phyloP scores from a whole-genome alignment of 2,329 filamentous ascomycete species.

The Colletotrichum sp. region DNA sequence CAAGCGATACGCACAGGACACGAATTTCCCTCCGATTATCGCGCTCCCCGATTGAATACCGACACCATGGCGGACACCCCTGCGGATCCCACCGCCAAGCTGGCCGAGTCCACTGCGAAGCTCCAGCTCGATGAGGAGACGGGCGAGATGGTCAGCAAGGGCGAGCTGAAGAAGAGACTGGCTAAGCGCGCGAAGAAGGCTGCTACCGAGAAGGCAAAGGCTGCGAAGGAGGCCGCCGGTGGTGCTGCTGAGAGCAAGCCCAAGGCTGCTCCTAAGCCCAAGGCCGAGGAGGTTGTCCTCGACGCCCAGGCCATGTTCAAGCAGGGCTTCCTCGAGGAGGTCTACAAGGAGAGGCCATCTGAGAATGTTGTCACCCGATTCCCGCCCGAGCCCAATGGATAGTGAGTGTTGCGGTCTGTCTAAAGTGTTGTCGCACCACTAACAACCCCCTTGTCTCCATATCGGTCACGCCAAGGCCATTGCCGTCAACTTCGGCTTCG shows the following conservation, averaged over 20 bases:
- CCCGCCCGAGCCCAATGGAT: slow-evolving; percentile 90
- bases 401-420: slow-evolving; percentile 48
- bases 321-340: slow-evolving; percentile 75
- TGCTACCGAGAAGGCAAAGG: slow-evolving; percentile 56
- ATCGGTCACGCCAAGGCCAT: slow-evolving; percentile 97
- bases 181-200: slow-evolving; percentile 65
- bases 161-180: slow-evolving; percentile 65
- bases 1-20: not conserved
- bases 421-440: slow-evolving; percentile 46
- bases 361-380: slow-evolving; percentile 74
- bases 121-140: slow-evolving; percentile 67
- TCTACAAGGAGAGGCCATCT: slow-evolving; percentile 71
- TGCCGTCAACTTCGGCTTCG: slow-evolving; percentile 95
- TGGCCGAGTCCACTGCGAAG: slow-evolving; percentile 57
- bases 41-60: not conserved
- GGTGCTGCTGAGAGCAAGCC: slow-evolving; percentile 27
- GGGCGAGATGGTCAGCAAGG: slow-evolving; percentile 70
- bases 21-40: rapidly evolving
- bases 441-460: slow-evolving; percentile 15
- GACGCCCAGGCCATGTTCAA: slow-evolving; percentile 78
- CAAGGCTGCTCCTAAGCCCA: slow-evolving; percentile 41
- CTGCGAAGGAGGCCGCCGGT: slow-evolving; percentile 34
- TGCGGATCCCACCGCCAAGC: slow-evolving; percentile 56
- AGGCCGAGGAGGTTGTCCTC: slow-evolving; percentile 47
- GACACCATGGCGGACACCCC: slow-evolving; percentile 52